Evolutionary conservation across 495 filamentous ascomycete genomes (phyloP), one percentile per base, ranked within the genome.

Genomic region (Parmelia sp.): DNA sequence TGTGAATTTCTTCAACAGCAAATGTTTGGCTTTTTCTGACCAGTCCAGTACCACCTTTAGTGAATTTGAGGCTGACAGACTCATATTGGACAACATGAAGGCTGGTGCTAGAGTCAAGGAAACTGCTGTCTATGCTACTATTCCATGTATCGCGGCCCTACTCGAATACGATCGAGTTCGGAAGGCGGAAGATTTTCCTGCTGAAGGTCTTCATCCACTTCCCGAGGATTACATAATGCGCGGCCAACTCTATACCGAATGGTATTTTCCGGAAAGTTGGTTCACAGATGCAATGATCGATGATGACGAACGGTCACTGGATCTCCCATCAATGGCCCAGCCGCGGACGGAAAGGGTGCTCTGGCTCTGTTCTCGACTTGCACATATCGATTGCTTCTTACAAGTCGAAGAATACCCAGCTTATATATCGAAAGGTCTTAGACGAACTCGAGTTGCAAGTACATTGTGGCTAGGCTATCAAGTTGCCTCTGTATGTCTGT

Each of bases 221-320:
- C 86, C 90, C 0, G 93, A 97, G 65, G 93, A 97, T 66, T 96
- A 85, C 65, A 78, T 85, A 0, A 84, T 95, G 60, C 83, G 88
- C 14, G 93, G 92, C 0, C 57, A 58, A 21, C 81, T 67, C 36
- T 49, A 83, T 82, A 5, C 80, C 84, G 35, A 35, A 14, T 58
- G 35, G 57, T 40, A 44, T 8, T 60, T 60, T 33, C 58, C 42
- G 19, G 9, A 1, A 23, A 33, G 5, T 19, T 60, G 58, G 58
- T 60, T 60, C 40, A 60, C 42, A 5, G 23, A 60, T 10, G 31
- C 19, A 2, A 47, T 6, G 25, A 27, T 49, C 14, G 58, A 60
- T 15, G 42, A 49, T 47, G 58, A 60, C 33, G 58, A 60, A 23
- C 40, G 58, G n/a, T 47, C 58, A 11, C 40, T 45, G 31, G 42